Evolutionary conservation across 345 rosid genomes (phyloP).

Genomic region (Brassica incana): DNA sequence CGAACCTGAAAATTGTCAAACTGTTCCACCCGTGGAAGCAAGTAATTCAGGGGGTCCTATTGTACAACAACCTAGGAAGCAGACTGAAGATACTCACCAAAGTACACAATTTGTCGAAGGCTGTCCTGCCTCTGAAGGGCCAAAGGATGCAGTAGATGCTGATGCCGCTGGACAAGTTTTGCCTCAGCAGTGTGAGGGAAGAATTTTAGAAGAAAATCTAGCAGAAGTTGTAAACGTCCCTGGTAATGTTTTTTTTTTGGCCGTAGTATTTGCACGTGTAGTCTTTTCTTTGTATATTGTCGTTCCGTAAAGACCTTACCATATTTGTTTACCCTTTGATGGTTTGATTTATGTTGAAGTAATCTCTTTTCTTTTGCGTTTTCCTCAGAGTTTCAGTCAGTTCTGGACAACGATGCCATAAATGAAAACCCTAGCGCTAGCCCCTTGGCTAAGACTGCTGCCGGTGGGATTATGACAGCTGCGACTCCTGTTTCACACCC

Average conservation of each 20-base stretch:
- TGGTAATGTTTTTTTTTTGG: constrained; percentile 45
- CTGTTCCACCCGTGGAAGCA: constrained; percentile 29
- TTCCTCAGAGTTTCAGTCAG: constrained; percentile 18
- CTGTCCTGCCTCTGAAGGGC: constrained; percentile 35
- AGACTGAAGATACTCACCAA: constrained; percentile 32
- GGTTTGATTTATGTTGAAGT: constrained; percentile 9
- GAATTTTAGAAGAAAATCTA: constrained; percentile 33
- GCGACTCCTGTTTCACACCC: constrained; percentile 16
- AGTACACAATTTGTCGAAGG: constrained; percentile 33
- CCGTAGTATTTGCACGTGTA: background rate
- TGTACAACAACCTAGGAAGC: constrained; percentile 30
- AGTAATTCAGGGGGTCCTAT: constrained; percentile 37
- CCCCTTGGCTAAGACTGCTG: constrained; percentile 21
- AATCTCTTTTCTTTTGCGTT: constrained; percentile 3
- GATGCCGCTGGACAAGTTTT: constrained; percentile 31
- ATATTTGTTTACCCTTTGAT: constrained; percentile 3
- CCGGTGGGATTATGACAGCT: constrained; percentile 11
- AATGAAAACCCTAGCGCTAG: constrained; percentile 14
- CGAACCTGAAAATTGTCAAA: constrained; percentile 39
- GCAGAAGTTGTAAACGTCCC: constrained; percentile 33
- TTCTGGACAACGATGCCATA: constrained; percentile 6
- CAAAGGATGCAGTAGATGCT: constrained; percentile 37
- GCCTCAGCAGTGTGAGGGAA: constrained; percentile 36
- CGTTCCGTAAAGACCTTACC: background rate
- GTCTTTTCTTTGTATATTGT: constrained; percentile 17